Base-by-base conservation (phyloP, 1,284 basidiomycete species). In the Microbotryomycetes sp. region DNA sequence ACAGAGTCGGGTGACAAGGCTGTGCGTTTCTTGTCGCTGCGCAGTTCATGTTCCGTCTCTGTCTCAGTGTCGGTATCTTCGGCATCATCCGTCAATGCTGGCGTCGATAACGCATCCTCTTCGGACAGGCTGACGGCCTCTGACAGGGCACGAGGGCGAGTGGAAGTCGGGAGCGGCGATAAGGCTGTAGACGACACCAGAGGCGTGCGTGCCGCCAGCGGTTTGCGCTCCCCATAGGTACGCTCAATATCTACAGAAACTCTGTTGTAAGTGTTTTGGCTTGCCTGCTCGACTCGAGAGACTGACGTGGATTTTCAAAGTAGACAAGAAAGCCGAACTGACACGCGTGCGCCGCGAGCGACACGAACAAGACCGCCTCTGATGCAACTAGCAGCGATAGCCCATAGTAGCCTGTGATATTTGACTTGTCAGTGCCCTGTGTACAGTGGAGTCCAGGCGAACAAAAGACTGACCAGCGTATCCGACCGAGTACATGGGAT, bases 321-420 rank as follows among this genome's bases (percentile, higher is more conserved):
- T 86, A 87, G n/a, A 92, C 81, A 58, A 98, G 80, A 81, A 98
- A 98, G 4, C 87, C 89, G 75, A 97, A 97, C 73, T 98, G 94
- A 15, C 88, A 87, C 0, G 91, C 88, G 74, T 98, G 96, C 0
- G 89, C 94, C 2, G 86, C 87, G 21, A 98, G 81, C 67, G 89
- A 93, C 61, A 88, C 90, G 70, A 97, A 97, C 9, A 98, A 80
- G 2, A 97, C 91, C 0, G 88, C 81, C 73, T 97, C 96, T 78
- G 89, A 87, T 24, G 89, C 91, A 35, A 85, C 82, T 59, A 93
- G 87, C 58, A 91, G 79, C 3, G 86, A 94, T n/a, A 97, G 81
- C 23, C 96, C 96, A 72, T 98, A 98, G 75, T 97, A 97, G 4
- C 75, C 75, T 6, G 74, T 70, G 57, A 74, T 73, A 21, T 18